Conservation (phyloP, 495 filamentous ascomycete genomes). For the Bathelium albidoporum region DNA sequence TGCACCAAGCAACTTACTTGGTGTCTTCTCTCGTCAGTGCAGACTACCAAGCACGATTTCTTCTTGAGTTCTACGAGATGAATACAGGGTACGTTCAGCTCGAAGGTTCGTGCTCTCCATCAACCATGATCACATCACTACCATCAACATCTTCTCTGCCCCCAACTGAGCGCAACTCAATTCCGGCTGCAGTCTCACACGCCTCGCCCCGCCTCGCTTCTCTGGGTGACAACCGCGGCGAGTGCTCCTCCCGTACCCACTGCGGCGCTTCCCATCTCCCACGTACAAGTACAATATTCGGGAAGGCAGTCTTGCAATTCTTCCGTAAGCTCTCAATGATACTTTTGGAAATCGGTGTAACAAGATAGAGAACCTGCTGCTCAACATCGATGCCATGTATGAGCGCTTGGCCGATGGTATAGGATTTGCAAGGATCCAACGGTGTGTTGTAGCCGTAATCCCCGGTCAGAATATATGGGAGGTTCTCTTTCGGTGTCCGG, state of each 20-base stretch:
- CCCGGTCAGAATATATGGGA: slow-evolving; percentile 14
- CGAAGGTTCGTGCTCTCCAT: neutral
- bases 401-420: slow-evolving; percentile 41
- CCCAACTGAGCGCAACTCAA: neutral
- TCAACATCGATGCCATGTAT: slow-evolving; percentile 44
- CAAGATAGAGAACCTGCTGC: slow-evolving; percentile 38
- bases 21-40: neutral
- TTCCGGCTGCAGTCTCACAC: neutral
- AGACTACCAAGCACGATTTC: neutral
- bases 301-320: neutral
- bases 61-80: neutral
- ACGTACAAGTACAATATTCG: slow-evolving; percentile 38
- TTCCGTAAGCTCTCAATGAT: slow-evolving; percentile 7
- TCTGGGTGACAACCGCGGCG: slow-evolving; percentile 9
- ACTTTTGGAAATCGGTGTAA: slow-evolving; percentile 38
- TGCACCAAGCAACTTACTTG: neutral
- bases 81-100: neutral
- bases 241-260: slow-evolving; percentile 48
- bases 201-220: neutral
- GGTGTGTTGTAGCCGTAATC: slow-evolving; percentile 5
- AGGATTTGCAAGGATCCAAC: slow-evolving; percentile 37
- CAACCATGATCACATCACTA: neutral
- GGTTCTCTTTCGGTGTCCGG: slow-evolving; percentile 13
- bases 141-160: neutral
- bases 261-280: slow-evolving; percentile 48